Percentiles rank a stretch among this genome's conserved stretches.
phyloP scores from a whole-genome alignment of 768 basidiomycete species.

The Tricholoma matsutake region DNA sequence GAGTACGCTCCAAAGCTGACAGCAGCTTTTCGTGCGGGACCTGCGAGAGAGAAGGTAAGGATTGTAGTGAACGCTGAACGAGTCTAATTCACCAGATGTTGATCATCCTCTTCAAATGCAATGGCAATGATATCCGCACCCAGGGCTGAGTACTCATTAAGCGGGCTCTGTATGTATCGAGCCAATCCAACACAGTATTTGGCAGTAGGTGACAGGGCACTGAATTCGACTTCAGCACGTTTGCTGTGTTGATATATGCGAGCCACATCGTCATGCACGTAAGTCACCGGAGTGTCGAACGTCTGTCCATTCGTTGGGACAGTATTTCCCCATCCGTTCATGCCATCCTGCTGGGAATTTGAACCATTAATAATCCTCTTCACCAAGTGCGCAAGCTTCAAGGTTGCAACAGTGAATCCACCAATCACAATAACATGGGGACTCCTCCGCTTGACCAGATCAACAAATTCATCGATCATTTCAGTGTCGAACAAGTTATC shows the following conservation, averaged over 20 bases:
- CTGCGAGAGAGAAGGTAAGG: conserved; percentile 36
- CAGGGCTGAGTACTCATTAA: conserved; percentile 92
- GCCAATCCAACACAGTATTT: conserved; percentile 95
- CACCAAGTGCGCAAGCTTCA: conserved; percentile 62
- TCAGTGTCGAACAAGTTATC: conserved; percentile 81
- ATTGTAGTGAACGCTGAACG: conserved; percentile 6
- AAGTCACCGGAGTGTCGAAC: conserved; percentile 72
- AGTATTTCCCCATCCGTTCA: conserved; percentile 22
- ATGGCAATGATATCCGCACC: conserved; percentile 83
- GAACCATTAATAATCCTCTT: conserved; percentile 47
- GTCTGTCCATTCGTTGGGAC: conserved; percentile 34
- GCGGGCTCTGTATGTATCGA: conserved; percentile 87
- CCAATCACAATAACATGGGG: conserved; percentile 90
- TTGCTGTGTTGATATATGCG: conserved; percentile 90
- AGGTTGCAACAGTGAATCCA: conserved; percentile 81
- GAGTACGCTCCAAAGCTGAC: conserved; percentile 73
- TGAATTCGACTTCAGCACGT: conserved; percentile 82
- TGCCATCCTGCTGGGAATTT: conserved; percentile 21
- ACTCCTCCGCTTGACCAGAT: conserved; percentile 75
- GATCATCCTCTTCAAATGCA: conserved; percentile 80
- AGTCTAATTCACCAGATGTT: conserved; percentile 64
- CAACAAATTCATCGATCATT: conserved; percentile 69
- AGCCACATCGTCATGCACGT: conserved; percentile 88
- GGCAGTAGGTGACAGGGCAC: conserved; percentile 67
- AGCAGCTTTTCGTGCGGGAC: conserved; percentile 84